These are phyloP conservation scores for Cochlearia excelsa DNA, from an alignment of 345 rosid species.

Conservation along the genomic window DNA sequence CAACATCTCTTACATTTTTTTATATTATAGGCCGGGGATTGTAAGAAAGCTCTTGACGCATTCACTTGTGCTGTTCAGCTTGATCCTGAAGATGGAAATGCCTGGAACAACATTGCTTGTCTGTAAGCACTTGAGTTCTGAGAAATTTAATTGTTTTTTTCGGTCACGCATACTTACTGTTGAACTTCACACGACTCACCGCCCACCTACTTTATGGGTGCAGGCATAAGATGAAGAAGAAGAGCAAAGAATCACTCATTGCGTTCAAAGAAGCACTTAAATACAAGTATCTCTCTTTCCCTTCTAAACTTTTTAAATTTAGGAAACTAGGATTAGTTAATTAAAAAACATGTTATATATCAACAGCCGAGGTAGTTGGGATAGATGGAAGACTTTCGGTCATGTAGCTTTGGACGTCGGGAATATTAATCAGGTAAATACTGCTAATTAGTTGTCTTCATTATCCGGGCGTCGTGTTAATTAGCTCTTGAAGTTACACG, in stretches of 20 bases:
- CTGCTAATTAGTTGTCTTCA: constrained; percentile 6
- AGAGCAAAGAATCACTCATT: constrained; percentile 76
- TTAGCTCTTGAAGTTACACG: too few relatives aligned
- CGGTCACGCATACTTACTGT: too few relatives aligned
- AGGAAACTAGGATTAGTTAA: background rate
- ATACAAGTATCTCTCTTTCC: constrained; percentile 58
- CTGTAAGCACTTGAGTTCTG: constrained; percentile 54
- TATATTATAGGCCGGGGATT: constrained; percentile 77
- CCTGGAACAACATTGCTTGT: constrained; percentile 98
- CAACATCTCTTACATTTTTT: too few relatives aligned
- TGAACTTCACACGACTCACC: constrained; percentile 5
- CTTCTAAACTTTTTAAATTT: constrained; percentile 12
- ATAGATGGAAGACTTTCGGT: constrained; percentile 85
- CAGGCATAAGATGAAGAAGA: constrained; percentile 93
- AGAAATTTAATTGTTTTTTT: background rate
- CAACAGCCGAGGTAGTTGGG: constrained; percentile 92
- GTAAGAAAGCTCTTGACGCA: constrained; percentile 85
- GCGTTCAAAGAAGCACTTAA: constrained; percentile 96
- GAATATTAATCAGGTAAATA: constrained; percentile 70
- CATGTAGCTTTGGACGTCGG: constrained; percentile 89
- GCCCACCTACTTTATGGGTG: constrained; percentile 14
- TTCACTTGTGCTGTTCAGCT: constrained; percentile 87
- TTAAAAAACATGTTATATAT: constrained; percentile 15
- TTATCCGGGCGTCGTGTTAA: too few relatives aligned
- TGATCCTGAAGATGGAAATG: constrained; percentile 98